A percentile compares a stretch with the other conserved stretches of the same genome.
phyloP scores from a whole-genome alignment of 345 rosid genomes.

The Triadica sebifera region DNA sequence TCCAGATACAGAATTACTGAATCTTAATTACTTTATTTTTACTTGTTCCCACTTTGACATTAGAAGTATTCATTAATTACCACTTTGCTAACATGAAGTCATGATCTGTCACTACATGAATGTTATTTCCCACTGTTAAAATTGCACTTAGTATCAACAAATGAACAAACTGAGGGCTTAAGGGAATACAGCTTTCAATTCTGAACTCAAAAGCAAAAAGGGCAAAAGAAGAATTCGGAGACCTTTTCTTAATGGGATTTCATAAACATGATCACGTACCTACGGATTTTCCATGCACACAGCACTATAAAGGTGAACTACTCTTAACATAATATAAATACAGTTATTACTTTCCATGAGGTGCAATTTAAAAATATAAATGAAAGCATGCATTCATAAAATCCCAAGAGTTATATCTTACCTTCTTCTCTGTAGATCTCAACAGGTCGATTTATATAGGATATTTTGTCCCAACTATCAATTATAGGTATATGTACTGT shows the following conservation, averaged over 20 bases:
- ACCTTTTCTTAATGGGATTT: too few relatives aligned
- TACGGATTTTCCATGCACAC: background rate
- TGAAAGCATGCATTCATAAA: background rate
- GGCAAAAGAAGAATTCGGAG: too few relatives aligned
- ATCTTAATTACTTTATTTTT: background rate
- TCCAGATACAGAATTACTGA: background rate
- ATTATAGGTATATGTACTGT: conserved; percentile 57
- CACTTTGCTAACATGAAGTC: background rate
- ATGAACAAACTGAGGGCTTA: background rate
- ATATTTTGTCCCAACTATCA: conserved; percentile 81
- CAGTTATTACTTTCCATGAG: background rate
- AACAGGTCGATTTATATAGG: conserved; percentile 70
- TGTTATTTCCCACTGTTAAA: background rate
- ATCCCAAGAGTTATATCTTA: conserved; percentile 20
- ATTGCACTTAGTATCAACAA: background rate
- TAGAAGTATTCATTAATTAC: background rate
- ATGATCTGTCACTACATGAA: background rate
- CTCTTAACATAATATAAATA: too few relatives aligned
- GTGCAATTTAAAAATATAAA: background rate
- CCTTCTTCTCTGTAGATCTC: conserved; percentile 75
- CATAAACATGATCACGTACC: background rate
- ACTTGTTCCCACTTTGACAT: background rate
- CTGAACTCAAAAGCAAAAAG: too few relatives aligned
- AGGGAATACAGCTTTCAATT: background rate
- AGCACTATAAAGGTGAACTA: background rate